Conservation (phyloP, 164 flowering plant genomes). For the Annona cherimola region DNA sequence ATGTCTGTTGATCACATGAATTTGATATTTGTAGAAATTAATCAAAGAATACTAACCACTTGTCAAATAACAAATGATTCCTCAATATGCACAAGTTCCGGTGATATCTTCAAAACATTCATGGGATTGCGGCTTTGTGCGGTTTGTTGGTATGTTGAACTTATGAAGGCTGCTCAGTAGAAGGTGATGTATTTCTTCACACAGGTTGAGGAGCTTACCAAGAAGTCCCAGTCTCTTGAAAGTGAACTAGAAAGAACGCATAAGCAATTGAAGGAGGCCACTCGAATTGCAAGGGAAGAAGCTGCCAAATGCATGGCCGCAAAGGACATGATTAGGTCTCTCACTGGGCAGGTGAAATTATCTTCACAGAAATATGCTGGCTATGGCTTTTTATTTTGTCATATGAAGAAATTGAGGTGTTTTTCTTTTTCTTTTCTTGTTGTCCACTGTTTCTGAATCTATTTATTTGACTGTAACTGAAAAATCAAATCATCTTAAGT, state of each 20-base stretch:
- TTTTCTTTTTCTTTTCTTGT: neutral
- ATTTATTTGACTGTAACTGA: too few relatives aligned
- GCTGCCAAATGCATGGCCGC: constrained; percentile 79
- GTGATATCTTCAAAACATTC: neutral
- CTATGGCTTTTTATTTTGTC: neutral
- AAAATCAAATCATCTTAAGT: too few relatives aligned
- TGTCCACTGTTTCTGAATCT: too few relatives aligned
- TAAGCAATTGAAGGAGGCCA: constrained; percentile 56
- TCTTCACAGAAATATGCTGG: neutral
- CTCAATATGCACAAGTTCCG: neutral
- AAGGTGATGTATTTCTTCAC: neutral
- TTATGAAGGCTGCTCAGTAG: neutral
- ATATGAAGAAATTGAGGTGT: neutral
- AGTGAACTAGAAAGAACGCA: constrained; percentile 62
- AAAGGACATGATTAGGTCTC: constrained; percentile 78
- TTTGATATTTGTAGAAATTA: neutral
- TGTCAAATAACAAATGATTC: neutral
- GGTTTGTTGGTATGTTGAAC: neutral
- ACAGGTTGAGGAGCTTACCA: constrained; percentile 67
- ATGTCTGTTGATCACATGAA: neutral
- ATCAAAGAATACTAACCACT: neutral
- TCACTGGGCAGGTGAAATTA: constrained; percentile 66
- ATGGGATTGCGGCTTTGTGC: neutral
- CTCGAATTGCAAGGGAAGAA: constrained; percentile 58
- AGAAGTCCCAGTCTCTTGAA: constrained; percentile 62